Base-by-base conservation (phyloP, 148 eudicot species). In the Selenicereus undatus region DNA sequence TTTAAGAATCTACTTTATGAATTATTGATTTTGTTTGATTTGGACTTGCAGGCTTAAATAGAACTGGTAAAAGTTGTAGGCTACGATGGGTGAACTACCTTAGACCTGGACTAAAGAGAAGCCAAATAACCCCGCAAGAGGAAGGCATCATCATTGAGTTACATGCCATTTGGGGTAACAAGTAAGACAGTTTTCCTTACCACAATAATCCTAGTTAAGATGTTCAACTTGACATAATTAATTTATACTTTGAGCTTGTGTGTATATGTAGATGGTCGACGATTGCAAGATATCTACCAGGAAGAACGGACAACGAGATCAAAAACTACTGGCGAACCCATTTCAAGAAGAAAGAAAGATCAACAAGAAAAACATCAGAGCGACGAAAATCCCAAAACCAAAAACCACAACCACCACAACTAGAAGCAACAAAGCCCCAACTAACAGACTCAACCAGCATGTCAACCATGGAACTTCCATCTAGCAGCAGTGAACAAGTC, bases 61-160 rank as follows among this genome's bases (percentile, higher is more conserved):
- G 95, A 80, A 90, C 84, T 72, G 90, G 93, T 2, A 91, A 91
- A 82, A 91, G 92, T 84, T 91, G 92, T 69, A 90, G 94, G 70
- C 76, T 91, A n/a, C 84, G 95, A 75, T 91, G 95, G 95, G 95
- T 91, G 85, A 91, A 91, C 78, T 91, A 91, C 76, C 79, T 91
- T 60, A 87, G 91, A 73, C 95, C 95, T 3, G 95, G 93, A 27
- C 84, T 91, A 20, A 91, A 90, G 79, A 87, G 82, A 85, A 89
- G 92, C 32, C 91, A 88, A 71, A 76, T 91, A 5, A 84, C 91
- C 27, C 92, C 92, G 72, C 91, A 91, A 75, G 94, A 91, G 81
- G 91, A 91, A 87, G 90, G 91, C 82, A 87, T 91, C 83, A 91
- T 91, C 65, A 87, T 89, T 69, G 94, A 91, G 83, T 82, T 91